These are phyloP conservation scores for Cladosporium colombiae DNA, from an alignment of 2,329 filamentous ascomycete genomes.

Conservation along the genomic window DNA sequence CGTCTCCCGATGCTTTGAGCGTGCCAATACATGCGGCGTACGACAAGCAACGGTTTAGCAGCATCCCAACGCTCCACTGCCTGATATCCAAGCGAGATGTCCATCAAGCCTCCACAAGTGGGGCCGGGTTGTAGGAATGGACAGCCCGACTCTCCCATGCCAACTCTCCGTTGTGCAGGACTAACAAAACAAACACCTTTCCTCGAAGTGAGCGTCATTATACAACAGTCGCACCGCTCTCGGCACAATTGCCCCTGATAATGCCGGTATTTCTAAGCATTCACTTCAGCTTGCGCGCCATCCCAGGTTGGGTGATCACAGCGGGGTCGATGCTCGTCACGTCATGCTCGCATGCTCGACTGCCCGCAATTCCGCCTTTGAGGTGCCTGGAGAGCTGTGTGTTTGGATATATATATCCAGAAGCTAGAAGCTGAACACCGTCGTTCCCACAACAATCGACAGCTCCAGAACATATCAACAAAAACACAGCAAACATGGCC, in stretches of 20 bases:
- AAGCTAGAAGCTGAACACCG: background rate
- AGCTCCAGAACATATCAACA: background rate
- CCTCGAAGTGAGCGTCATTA: background rate
- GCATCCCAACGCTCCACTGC: background rate
- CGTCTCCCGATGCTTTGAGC: background rate
- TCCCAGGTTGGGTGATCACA: conserved; percentile 9
- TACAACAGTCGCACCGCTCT: background rate
- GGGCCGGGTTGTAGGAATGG: background rate
- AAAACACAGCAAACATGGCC: conserved; percentile 10
- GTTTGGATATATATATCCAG: conserved; percentile 1
- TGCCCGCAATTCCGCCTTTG: conserved; percentile 6
- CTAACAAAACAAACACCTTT: background rate
- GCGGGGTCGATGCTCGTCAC: conserved; percentile 15
- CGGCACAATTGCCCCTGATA: background rate
- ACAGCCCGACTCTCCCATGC: background rate
- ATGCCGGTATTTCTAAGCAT: conserved; percentile 6
- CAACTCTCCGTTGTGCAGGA: background rate
- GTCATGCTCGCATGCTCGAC: conserved; percentile 10
- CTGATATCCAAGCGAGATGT: background rate
- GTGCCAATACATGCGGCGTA: background rate
- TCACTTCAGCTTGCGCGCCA: conserved; percentile 9
- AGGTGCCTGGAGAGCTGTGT: background rate
- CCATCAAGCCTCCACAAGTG: background rate
- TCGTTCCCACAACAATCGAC: background rate
- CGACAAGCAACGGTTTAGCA: background rate